phyloP scores from a whole-genome alignment of 805 yeast genomes.

The Lipomyces japonicus region DNA sequence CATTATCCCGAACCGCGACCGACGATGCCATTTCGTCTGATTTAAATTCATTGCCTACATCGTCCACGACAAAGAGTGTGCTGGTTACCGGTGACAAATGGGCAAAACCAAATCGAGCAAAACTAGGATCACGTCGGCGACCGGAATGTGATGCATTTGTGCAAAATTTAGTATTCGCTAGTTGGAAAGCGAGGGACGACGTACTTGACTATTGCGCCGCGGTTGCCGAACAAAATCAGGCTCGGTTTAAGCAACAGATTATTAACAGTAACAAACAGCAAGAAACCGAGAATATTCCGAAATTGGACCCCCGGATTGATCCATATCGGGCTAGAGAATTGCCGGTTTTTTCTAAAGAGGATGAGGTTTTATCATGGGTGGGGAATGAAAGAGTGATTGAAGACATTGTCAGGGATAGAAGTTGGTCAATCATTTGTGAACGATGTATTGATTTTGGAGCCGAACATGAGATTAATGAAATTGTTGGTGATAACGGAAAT shows the following conservation, averaged over 20 bases:
- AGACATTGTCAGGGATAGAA: slow-evolving; percentile 29
- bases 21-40: slow-evolving; percentile 25
- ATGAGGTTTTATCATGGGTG: slow-evolving; percentile 27
- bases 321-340: slow-evolving; percentile 37
- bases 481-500: slow-evolving; percentile 11
- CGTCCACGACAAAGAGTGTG: not conserved
- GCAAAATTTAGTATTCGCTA: slow-evolving; percentile 11
- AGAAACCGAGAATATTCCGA: slow-evolving; percentile 39
- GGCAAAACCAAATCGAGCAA: slow-evolving; percentile 17
- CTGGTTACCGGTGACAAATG: slow-evolving; percentile 8
- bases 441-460: slow-evolving; percentile 23
- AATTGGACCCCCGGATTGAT: slow-evolving; percentile 37
- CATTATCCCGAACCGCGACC: slow-evolving; percentile 16
- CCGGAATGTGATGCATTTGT: slow-evolving; percentile 13
- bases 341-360: slow-evolving; percentile 21
- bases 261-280: slow-evolving; percentile 31
- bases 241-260: slow-evolving; percentile 28
- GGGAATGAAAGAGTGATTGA: slow-evolving; percentile 27
- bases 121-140: slow-evolving; percentile 9
- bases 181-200: slow-evolving; percentile 32
- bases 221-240: slow-evolving; percentile 24
- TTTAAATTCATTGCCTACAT: slow-evolving; percentile 17
- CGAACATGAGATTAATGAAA: not conserved
- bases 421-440: slow-evolving; percentile 23
- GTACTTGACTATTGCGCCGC: slow-evolving; percentile 26